These are phyloP conservation scores for Peltaster fructicola DNA, from an alignment of 2,329 filamentous ascomycete genomes.

Conservation along the genomic window DNA sequence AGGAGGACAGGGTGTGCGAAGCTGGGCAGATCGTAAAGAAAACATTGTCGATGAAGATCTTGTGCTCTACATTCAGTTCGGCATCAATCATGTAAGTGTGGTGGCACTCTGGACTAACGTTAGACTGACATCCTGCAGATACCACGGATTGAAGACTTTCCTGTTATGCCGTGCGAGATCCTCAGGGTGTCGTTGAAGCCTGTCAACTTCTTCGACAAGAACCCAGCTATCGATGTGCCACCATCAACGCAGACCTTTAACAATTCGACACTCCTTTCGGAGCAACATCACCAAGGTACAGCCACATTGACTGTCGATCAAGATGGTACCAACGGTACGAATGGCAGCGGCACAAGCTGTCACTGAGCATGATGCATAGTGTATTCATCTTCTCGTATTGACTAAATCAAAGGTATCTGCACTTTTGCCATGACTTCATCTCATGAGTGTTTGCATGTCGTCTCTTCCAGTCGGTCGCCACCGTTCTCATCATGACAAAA, in stretches of 20 bases:
- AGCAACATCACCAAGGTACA: slow-evolving; percentile 16
- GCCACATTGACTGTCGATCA: slow-evolving; percentile 19
- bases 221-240: slow-evolving; percentile 42
- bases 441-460: too few relatives aligned
- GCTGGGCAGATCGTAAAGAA: slow-evolving; percentile 35
- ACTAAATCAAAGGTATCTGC: too few relatives aligned
- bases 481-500: slow-evolving; percentile 33
- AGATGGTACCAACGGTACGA: too few relatives aligned
- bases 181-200: slow-evolving; percentile 40
- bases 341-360: too few relatives aligned
- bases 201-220: slow-evolving; percentile 41
- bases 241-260: slow-evolving; percentile 30
- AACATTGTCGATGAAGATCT: slow-evolving; percentile 38
- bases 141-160: slow-evolving; percentile 38
- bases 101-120: too few relatives aligned
- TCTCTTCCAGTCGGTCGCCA: too few relatives aligned
- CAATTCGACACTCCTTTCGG: slow-evolving; percentile 18
- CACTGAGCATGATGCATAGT: too few relatives aligned
- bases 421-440: too few relatives aligned
- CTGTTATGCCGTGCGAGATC: slow-evolving; percentile 41
- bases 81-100: slow-evolving; percentile 33
- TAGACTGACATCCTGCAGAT: slow-evolving; percentile 17
- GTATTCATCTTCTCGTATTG: too few relatives aligned
- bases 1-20: slow-evolving; percentile 29
- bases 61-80: slow-evolving; percentile 40